phyloP scores from a whole-genome alignment of 2,329 filamentous ascomycete genomes.

The Balansia obtecta region DNA sequence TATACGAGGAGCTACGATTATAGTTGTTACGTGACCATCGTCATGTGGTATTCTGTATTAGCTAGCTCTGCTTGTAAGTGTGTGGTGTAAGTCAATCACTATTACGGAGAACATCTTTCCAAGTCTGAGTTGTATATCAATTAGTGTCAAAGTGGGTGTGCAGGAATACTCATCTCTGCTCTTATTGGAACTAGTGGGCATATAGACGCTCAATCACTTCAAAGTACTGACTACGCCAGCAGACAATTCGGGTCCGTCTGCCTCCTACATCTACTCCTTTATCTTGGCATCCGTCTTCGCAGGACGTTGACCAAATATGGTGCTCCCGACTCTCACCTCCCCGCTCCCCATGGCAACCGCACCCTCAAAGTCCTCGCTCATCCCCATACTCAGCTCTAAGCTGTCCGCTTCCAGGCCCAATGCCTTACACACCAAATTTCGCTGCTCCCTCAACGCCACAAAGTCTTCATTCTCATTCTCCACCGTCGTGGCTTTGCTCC shows the following conservation, averaged over 20 bases:
- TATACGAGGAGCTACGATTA: no score
- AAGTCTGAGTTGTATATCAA: no score
- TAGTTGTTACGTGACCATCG: no score
- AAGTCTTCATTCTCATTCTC: conserved; percentile 94
- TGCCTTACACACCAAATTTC: conserved; percentile 54
- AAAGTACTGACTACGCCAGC: no score
- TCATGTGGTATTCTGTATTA: no score
- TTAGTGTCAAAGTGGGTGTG: no score
- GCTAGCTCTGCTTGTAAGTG: no score
- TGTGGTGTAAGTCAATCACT: no score
- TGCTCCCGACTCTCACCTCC: conserved; percentile 86
- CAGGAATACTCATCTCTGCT: no score
- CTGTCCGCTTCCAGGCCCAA: conserved; percentile 29
- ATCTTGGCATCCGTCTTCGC: conserved; percentile 69
- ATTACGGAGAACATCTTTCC: no score
- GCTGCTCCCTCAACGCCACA: conserved; percentile 49
- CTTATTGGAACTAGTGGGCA: no score
- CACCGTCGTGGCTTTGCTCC: conserved; percentile 58
- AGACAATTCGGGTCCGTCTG: not conserved
- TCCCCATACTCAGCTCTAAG: conserved; percentile 95
- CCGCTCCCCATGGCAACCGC: conserved; percentile 73
- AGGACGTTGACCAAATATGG: conserved; percentile 80
- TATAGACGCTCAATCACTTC: no score
- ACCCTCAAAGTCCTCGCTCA: conserved; percentile 93
- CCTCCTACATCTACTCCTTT: conserved; percentile 23